Evolutionary conservation across 257 asterid genomes (phyloP).

Genomic region (Lavandula angustifolia): DNA sequence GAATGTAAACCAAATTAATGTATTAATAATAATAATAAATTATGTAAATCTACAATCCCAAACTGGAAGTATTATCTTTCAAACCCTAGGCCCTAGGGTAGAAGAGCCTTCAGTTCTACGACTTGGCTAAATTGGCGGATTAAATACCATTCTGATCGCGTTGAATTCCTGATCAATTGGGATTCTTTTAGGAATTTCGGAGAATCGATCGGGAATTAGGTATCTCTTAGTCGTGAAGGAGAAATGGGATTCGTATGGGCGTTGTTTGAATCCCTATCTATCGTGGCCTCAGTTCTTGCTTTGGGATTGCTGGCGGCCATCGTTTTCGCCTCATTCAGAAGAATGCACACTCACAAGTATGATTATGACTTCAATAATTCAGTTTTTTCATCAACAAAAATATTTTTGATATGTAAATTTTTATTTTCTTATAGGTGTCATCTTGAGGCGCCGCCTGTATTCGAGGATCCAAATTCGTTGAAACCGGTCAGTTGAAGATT

Average conservation of each 20-base stretch:
- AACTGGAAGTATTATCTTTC: slow-evolving; percentile 9
- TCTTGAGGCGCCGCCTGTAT: slow-evolving; percentile 70
- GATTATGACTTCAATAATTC: slow-evolving; percentile 27
- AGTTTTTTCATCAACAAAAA: neutral
- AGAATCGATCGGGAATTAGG: neutral
- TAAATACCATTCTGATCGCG: neutral
- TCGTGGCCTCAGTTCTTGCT: slow-evolving; percentile 47
- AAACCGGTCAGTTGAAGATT: slow-evolving; percentile 47
- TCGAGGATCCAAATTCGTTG: slow-evolving; percentile 93
- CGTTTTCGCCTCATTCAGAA: slow-evolving; percentile 57
- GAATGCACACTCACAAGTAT: slow-evolving; percentile 65
- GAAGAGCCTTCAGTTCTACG: slow-evolving; percentile 25
- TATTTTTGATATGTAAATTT: neutral
- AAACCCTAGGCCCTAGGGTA: slow-evolving; percentile 25
- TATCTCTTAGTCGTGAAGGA: slow-evolving; percentile 1
- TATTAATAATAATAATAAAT: too few relatives aligned
- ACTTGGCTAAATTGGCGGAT: slow-evolving; percentile 22
- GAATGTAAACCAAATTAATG: neutral
- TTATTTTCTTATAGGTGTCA: slow-evolving; percentile 49
- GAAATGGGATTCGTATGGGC: slow-evolving; percentile 55
- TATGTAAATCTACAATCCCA: too few relatives aligned
- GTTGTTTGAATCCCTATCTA: slow-evolving; percentile 49
- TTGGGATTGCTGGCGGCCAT: slow-evolving; percentile 54
- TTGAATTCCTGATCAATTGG: slow-evolving; percentile 14
- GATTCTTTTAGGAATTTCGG: neutral